phyloP scores from a whole-genome alignment of 352 stramenopile genomes.

The Phytophthora tentaculata region DNA sequence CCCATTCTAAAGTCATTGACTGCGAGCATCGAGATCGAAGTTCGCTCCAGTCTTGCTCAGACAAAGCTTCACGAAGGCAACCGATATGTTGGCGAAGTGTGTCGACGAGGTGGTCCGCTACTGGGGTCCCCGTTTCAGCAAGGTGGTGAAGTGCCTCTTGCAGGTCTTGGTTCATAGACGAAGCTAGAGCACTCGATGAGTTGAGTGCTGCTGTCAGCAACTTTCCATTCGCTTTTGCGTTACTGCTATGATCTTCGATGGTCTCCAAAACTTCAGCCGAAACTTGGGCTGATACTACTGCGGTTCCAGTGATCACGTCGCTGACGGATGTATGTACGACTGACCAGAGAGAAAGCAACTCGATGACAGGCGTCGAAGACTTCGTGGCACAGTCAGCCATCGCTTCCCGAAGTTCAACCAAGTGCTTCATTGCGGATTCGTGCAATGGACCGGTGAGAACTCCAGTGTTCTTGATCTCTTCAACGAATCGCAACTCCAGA shows the following conservation, averaged over 20 bases:
- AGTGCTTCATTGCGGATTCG: not conserved
- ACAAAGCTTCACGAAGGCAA: not conserved
- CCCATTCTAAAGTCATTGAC: not conserved
- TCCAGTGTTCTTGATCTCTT: not conserved
- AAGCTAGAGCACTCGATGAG: not conserved
- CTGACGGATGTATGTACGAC: not conserved
- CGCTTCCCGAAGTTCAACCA: not conserved
- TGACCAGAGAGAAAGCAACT: constrained; percentile 8
- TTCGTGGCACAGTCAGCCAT: constrained; percentile 5
- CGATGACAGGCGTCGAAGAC: not conserved
- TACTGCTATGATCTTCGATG: not conserved
- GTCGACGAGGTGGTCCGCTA: not conserved
- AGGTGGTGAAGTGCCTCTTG: not conserved
- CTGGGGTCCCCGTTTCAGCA: not conserved
- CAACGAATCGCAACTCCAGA: constrained; percentile 2
- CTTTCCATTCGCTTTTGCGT: constrained; percentile 2
- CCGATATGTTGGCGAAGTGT: constrained; percentile 1
- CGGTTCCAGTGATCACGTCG: not conserved
- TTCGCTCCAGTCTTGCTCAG: not conserved
- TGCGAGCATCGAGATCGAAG: not conserved
- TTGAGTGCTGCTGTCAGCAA: not conserved
- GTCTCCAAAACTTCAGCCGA: not conserved
- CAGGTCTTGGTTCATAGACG: not conserved
- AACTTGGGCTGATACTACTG: too few relatives aligned
- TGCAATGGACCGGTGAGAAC: not conserved